A percentile compares a stretch with the other conserved stretches of the same genome.
These are phyloP conservation scores for Wickerhamomyces rabaulensis DNA, from an alignment of 805 yeast genomes.

Conservation along the genomic window DNA sequence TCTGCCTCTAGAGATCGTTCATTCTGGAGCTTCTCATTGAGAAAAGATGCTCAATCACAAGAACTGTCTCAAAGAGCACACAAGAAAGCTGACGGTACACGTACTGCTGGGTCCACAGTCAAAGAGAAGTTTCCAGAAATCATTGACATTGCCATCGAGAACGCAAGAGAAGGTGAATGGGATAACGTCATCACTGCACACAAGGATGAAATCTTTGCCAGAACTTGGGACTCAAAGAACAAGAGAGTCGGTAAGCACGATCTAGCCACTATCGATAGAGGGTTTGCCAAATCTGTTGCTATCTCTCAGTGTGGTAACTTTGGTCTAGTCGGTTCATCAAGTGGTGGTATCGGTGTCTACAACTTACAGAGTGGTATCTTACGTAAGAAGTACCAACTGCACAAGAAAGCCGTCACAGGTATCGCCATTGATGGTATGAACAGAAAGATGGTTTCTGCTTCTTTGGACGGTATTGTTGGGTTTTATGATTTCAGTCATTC, in stretches of 20 bases:
- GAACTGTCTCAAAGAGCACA: slow-evolving; percentile 77
- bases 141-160: slow-evolving; percentile 62
- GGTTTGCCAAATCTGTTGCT: slow-evolving; percentile 66
- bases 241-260: slow-evolving; percentile 76
- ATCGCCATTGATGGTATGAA: slow-evolving; percentile 88
- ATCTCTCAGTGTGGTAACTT: slow-evolving; percentile 95
- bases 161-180: slow-evolving; percentile 84
- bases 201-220: slow-evolving; percentile 73
- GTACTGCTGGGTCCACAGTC: slow-evolving; percentile 53
- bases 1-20: slow-evolving; percentile 85
- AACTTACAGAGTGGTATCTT: slow-evolving; percentile 88
- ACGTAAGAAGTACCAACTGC: slow-evolving; percentile 64
- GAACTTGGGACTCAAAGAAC: slow-evolving; percentile 82
- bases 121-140: slow-evolving; percentile 77
- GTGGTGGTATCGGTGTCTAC: slow-evolving; percentile 80
- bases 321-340: slow-evolving; percentile 82
- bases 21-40: slow-evolving; percentile 85
- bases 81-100: slow-evolving; percentile 37
- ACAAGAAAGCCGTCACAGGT: slow-evolving; percentile 82
- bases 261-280: slow-evolving; percentile 71
- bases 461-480: slow-evolving; percentile 85
- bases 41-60: slow-evolving; percentile 96
- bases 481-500: slow-evolving; percentile 80
- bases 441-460: slow-evolving; percentile 77
- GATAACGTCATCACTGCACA: slow-evolving; percentile 89